Evolutionary conservation across 169 alveolate species (phyloP), one percentile per base, ranked within the genome.

Genomic region (Eimeria acervulina): DNA sequence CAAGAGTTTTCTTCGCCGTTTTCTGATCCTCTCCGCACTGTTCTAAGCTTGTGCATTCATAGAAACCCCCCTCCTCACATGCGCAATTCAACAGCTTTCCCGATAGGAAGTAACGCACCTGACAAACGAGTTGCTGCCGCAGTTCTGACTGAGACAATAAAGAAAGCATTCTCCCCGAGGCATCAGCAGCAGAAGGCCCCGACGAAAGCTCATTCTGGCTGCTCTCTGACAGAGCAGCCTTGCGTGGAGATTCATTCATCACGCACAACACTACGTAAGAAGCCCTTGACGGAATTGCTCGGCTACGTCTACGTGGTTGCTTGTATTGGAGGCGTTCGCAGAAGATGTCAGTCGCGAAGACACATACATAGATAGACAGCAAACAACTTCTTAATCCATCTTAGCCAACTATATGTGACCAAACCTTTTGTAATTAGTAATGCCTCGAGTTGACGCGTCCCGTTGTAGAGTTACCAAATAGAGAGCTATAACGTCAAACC

Each of bases 71-170:
- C 44, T 47, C 63, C 21, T 55, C 55, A 28, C 15, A 31, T 40
- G 93, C 10, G 33, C 63, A 59, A 28, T 87, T 87, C 59, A 87
- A 21, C 38, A 87, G 81, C 36, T 38, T 87, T 28, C 93, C 78
- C 40, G 93, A 55, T 19, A 87, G 78, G 59, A 87, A 87, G 93
- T 87, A 87, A 33, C 93, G 93, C 81, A 87, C 93, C 51, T 87
- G 93, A 28, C 93, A 87, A 26, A 61, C 93, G n/a, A 87, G 80
- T 40, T 87, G 93, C 55, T 87, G 93, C 66, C 80, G 70, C 28
- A 87, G 55, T 55, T 87, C 83, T 12, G 93, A 87, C 66, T 87
- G 93, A 59, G 93, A 87, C 83, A 87, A 61, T 1, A 87, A 40
- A 10, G 81, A 55, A 23, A 87, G 40, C 81, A 87, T 36, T 40